A percentile compares a stretch with the other conserved stretches of the same genome.
Conservation (phyloP, 1,139 yeast species). For the Pichia sp. region DNA sequence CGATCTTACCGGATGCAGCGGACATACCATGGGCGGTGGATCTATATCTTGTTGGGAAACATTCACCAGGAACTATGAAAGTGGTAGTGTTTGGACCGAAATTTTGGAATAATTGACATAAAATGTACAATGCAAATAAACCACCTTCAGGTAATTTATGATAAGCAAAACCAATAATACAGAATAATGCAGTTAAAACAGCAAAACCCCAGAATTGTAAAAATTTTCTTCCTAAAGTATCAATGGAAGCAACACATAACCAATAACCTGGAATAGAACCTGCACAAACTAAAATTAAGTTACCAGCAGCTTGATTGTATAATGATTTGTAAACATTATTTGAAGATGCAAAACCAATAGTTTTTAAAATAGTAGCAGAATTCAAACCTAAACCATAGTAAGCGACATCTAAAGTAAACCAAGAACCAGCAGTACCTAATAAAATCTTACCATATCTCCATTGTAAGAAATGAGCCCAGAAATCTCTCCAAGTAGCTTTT, state of each 20-base stretch:
- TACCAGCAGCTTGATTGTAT: slow-evolving; percentile 79
- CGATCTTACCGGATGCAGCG: slow-evolving; percentile 93
- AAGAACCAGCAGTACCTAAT: slow-evolving; percentile 91
- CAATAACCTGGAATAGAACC: slow-evolving; percentile 92
- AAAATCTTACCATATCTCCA: slow-evolving; percentile 85
- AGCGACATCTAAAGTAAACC: slow-evolving; percentile 96
- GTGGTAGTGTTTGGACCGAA: slow-evolving; percentile 97
- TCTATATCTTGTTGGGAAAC: slow-evolving; percentile 95
- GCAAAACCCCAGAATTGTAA: slow-evolving; percentile 70
- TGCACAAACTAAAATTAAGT: slow-evolving; percentile 81
- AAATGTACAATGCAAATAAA: slow-evolving; percentile 63
- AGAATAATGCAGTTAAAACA: slow-evolving; percentile 60
- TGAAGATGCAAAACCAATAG: slow-evolving; percentile 72
- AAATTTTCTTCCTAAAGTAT: slow-evolving; percentile 74
- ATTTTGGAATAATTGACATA: slow-evolving; percentile 80
- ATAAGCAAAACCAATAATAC: slow-evolving; percentile 74
- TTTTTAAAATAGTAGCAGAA: slow-evolving; percentile 71
- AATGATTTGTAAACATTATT: slow-evolving; percentile 56
- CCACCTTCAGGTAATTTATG: slow-evolving; percentile 59
- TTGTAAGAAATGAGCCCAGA: slow-evolving; percentile 66
- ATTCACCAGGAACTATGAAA: slow-evolving; percentile 92
- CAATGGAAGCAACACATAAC: slow-evolving; percentile 71
- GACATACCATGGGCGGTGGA: slow-evolving; percentile 97
- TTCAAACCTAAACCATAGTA: slow-evolving; percentile 85
- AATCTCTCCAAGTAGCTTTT: slow-evolving; percentile 55